Conservation (phyloP, 768 basidiomycete species). For the Phallus indusiatus region DNA sequence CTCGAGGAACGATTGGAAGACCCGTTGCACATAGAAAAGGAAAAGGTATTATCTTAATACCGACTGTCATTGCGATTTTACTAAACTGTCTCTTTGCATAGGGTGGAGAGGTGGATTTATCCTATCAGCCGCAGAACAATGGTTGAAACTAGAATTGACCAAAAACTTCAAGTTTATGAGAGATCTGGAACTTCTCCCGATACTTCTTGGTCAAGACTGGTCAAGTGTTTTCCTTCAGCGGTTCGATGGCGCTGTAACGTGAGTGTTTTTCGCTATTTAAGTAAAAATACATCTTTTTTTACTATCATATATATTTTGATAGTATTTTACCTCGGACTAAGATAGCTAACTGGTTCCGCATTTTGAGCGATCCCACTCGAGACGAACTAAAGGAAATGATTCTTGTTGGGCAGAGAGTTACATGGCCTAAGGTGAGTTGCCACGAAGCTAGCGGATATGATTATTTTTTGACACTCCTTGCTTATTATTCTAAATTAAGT, state of each 20-base stretch:
- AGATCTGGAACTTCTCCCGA: constrained; percentile 92
- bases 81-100: constrained; percentile 15
- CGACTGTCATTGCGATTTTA: not conserved
- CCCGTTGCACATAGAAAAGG: constrained; percentile 93
- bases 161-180: constrained; percentile 98
- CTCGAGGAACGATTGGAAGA: constrained; percentile 78
- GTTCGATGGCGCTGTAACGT: constrained; percentile 86
- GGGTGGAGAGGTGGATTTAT: constrained; percentile 96
- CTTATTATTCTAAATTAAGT: constrained; percentile 27
- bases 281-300: too few relatives aligned
- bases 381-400: constrained; percentile 81
- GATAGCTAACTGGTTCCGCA: constrained; percentile 74
- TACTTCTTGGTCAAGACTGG: constrained; percentile 91
- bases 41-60: constrained; percentile 46
- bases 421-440: constrained; percentile 85
- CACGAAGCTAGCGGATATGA: not conserved
- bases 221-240: constrained; percentile 92
- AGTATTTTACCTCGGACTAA: constrained; percentile 85
- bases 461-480: not conserved
- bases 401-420: constrained; percentile 74
- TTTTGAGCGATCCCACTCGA: constrained; percentile 78
- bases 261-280: constrained; percentile 30
- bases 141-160: constrained; percentile 89
- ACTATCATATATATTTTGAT: constrained; percentile 18
- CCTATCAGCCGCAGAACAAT: constrained; percentile 86